Percentiles rank a stretch among this genome's conserved stretches.
Evolutionary conservation across 495 filamentous ascomycete genomes (phyloP).

Genomic region (Penicillium paxilli): DNA sequence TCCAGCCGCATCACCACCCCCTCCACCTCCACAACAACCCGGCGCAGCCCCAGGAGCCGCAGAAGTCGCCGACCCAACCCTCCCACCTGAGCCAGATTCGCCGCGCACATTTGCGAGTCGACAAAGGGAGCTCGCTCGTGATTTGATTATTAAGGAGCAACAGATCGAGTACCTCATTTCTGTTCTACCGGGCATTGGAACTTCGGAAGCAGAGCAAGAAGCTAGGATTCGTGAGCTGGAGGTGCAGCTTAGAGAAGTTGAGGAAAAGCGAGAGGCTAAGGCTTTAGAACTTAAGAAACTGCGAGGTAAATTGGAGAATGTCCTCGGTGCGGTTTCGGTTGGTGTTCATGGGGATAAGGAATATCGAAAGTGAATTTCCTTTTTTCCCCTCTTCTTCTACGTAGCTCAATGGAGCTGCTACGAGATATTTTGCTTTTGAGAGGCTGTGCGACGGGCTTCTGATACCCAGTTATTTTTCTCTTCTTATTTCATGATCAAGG

Average conservation of each 20-base stretch:
- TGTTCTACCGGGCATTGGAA: slow-evolving; percentile 81
- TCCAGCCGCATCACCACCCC: slow-evolving; percentile 28
- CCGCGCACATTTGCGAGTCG: slow-evolving; percentile 66
- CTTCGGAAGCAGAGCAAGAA: slow-evolving; percentile 81
- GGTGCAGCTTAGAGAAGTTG: slow-evolving; percentile 68
- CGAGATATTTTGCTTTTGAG: too few species aligned
- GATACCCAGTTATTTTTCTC: not conserved
- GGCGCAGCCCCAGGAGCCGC: slow-evolving; percentile 12
- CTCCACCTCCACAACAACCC: slow-evolving; percentile 22
- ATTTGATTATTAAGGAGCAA: slow-evolving; percentile 87
- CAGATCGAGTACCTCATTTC: slow-evolving; percentile 89
- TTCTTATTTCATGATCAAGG: not conserved
- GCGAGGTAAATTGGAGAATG: slow-evolving; percentile 64
- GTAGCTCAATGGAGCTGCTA: too few species aligned
- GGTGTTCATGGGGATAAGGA: slow-evolving; percentile 37
- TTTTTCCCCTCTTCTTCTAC: not conserved
- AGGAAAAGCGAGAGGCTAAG: slow-evolving; percentile 69
- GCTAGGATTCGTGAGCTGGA: slow-evolving; percentile 73
- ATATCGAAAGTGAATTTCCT: not conserved
- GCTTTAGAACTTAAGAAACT: slow-evolving; percentile 70
- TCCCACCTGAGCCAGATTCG: slow-evolving; percentile 53
- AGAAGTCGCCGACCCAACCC: slow-evolving; percentile 27
- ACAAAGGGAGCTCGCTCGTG: slow-evolving; percentile 78
- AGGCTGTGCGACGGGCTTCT: too few species aligned
- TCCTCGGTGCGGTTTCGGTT: slow-evolving; percentile 45